Evolutionary conservation across 2,329 filamentous ascomycete species (phyloP), one percentile per base, ranked within the genome.

Genomic region (Penicillium frequentans): DNA sequence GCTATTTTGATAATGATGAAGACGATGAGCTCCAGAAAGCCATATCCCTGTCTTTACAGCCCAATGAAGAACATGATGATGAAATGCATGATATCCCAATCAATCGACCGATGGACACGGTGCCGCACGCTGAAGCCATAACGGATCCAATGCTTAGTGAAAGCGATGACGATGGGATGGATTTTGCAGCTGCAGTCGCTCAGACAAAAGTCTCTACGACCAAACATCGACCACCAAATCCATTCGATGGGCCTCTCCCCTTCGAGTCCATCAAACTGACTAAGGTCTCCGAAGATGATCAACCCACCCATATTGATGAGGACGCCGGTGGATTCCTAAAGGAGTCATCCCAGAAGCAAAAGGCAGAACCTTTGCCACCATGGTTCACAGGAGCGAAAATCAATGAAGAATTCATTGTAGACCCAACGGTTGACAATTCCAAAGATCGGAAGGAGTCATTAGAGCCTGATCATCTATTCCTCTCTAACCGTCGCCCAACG

Each of bases 221-320:
- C 42, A 64, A 62, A 29, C 64, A 62, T 10, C 24, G 37, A 8
- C 9, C 52, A 7, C 37, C 57, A 14, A 85, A 86, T 64, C 81
- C 85, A 3, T 90, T 96, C 68, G 85, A 85, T 62, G 93, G 93
- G 0, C 91, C 93, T 0, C 75, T 99, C 5, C 95, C 95, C 0
- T 99, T 99, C 68, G 92, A 96, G 65, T 93, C 83, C 50, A 76
- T 88, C 7, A 82, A 91, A 68, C 81, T 96, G 1, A 86, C 89
- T 45, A 87, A 84, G 51, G 83, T 81, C 1, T 78, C 62, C 35
- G 48, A 59, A 29, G 51, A 66, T 33, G 35, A 73, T 79, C 11
- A 79, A 77, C 27, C 82, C 76, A 71, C 83, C 79, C 72, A 84
- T 79, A 64, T 81, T 77, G 77, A 78, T 78, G 67, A 80, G 74